Percentiles rank a stretch among this genome's conserved stretches.
Conservation (phyloP, 495 filamentous ascomycete species). For the Podospora pseudocomata region DNA sequence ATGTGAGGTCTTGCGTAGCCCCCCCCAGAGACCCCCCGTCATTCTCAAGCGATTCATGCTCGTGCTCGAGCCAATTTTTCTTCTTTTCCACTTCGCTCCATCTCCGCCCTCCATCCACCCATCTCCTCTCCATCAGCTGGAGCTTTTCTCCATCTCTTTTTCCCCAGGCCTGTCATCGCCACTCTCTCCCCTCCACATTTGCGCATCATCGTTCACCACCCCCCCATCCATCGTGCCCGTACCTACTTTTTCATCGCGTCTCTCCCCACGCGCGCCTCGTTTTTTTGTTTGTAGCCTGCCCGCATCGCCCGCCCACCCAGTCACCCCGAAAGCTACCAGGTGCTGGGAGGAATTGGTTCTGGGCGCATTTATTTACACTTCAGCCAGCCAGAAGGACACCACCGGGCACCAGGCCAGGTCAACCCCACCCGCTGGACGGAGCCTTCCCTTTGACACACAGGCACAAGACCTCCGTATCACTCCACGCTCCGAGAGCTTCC, state of each 20-base stretch:
- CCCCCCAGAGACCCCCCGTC: background rate
- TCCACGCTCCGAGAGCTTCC: slow-evolving; percentile 7
- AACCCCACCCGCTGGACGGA: slow-evolving; percentile 1
- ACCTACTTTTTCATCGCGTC: background rate
- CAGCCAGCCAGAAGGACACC: background rate
- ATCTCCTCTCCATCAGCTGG: background rate
- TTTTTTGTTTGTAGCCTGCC: background rate
- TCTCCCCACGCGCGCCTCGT: background rate
- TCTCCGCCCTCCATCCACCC: background rate
- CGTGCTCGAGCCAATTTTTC: slow-evolving; percentile 1
- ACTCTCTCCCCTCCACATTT: background rate
- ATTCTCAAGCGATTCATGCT: background rate
- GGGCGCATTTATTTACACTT: background rate
- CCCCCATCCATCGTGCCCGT: too few relatives aligned
- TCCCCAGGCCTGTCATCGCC: background rate
- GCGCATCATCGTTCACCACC: background rate
- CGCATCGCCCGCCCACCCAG: too few relatives aligned
- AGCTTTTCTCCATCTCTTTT: background rate
- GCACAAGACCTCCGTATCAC: background rate
- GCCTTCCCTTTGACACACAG: background rate
- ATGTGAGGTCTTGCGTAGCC: background rate
- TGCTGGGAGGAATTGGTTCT: background rate
- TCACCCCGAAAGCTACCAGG: background rate
- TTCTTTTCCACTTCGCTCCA: background rate
- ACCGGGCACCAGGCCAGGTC: background rate